phyloP scores from a whole-genome alignment of 805 yeast species.

The Starmerella asiatica region DNA sequence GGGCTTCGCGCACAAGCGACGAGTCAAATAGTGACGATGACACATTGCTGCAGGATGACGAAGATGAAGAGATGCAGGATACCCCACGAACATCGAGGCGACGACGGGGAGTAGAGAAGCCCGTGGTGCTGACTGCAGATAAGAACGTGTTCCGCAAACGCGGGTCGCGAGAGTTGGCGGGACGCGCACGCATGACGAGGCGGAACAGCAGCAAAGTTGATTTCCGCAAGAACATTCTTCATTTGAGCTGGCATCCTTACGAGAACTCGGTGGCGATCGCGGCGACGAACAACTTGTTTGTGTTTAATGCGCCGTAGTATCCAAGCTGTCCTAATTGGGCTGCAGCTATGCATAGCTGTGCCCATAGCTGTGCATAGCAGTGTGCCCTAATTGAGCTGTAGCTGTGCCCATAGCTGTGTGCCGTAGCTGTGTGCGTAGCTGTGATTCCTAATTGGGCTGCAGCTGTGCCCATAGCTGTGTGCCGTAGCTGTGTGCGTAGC shows the following conservation, averaged over 20 bases:
- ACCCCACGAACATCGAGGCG: not conserved
- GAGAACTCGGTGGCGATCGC: constrained; percentile 97
- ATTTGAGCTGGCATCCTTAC: constrained; percentile 95
- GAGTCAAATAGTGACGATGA: not conserved
- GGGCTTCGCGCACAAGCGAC: not conserved
- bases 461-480: no score
- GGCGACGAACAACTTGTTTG: constrained; percentile 73
- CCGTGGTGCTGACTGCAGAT: constrained; percentile 89
- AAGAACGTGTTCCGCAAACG: constrained; percentile 87
- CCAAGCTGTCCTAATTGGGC: no score
- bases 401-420: no score
- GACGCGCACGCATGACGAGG: constrained; percentile 35
- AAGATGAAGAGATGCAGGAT: constrained; percentile 1
- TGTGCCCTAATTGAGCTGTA: no score
- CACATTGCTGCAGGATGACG: not conserved
- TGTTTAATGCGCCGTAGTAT: constrained; percentile 23
- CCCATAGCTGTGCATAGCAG: no score
- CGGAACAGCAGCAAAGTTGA: constrained; percentile 67
- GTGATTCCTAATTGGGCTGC: not conserved
- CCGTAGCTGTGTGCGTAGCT: no score
- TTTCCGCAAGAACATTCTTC: constrained; percentile 86
- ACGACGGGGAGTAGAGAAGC: constrained; percentile 22
- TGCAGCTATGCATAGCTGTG: no score
- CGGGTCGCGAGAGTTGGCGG: constrained; percentile 15
- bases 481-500: no score